A percentile compares a stretch with the other conserved stretches of the same genome.
Conservation (phyloP, 2,329 filamentous ascomycete genomes). For the Colletotrichum sojae region DNA sequence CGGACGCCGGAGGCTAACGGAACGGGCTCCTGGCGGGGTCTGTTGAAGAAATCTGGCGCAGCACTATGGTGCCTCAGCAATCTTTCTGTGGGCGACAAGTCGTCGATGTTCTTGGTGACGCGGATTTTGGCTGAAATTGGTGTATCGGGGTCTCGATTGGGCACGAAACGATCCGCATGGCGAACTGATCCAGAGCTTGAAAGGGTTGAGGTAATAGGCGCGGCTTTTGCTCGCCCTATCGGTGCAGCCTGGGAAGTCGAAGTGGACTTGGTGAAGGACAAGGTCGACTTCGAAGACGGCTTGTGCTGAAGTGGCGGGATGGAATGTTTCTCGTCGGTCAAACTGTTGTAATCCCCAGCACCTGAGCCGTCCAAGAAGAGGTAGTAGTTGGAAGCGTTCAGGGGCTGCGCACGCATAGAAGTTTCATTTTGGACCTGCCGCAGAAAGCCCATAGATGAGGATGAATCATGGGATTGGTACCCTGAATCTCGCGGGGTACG, state of each 20-base stretch:
- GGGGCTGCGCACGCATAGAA: background rate
- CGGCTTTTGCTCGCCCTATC: background rate
- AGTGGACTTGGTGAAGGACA: background rate
- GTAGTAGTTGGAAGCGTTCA: conserved; percentile 12
- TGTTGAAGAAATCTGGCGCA: conserved; percentile 60
- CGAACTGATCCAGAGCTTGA: conserved; percentile 5
- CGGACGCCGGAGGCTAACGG: conserved; percentile 43
- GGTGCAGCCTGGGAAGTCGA: background rate
- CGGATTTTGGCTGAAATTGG: conserved; percentile 59
- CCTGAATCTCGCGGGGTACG: conserved; percentile 6
- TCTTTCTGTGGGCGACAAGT: conserved; percentile 60
- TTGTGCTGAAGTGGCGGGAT: background rate
- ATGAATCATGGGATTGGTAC: background rate
- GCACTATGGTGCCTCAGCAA: conserved; percentile 58
- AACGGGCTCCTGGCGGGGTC: conserved; percentile 46
- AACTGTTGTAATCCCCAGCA: conserved; percentile 11
- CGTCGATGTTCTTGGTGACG: conserved; percentile 54
- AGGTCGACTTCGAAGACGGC: background rate
- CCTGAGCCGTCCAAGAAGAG: conserved; percentile 35
- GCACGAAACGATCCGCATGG: conserved; percentile 66
- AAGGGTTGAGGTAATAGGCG: background rate
- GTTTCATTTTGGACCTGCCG: conserved; percentile 8
- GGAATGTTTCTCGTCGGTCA: conserved; percentile 7
- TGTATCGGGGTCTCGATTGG: conserved; percentile 54
- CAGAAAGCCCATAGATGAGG: background rate